Evolutionary conservation across 495 filamentous ascomycete species (phyloP), one percentile per base, ranked within the genome.

Genomic region (Aspergillus egyptiacus): DNA sequence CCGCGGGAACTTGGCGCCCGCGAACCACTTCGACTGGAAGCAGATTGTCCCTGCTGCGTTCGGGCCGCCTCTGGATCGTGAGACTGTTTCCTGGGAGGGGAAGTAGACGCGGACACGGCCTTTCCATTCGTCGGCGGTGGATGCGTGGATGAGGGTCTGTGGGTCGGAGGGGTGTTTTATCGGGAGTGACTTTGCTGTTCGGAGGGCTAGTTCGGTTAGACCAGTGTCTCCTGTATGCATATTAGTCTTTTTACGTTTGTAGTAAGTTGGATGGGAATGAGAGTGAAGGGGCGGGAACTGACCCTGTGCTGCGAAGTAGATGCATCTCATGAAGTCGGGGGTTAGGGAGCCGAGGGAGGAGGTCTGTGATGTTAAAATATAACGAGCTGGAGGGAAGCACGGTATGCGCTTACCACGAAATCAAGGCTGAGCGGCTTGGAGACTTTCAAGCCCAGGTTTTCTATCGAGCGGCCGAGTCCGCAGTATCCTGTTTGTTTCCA

Each of bases 261-360:
- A 11, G 22, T 17, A 20, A 19, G 9, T 23, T 17, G 46, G 17
- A 23, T 31, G 11, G 13, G 36, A 22, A 11, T 46, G 4, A 28
- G 24, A 22, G 28, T 43, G 15, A 49, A 27, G 6, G 4, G 2
- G 18, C 2, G 49, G 27, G 48, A 17, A 5, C n/a, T 40, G 68
- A 81, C 89, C 90, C 69, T 84, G 80, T 14, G 80, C 82, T 2
- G 90, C 87, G 36, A 81, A 69, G 59, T 95, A 93, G 5, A 98
- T 69, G 0, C 75, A 76, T 36, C 75, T 71, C 13, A 96, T 59
- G 41, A 93, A 82, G 6, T 80, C 73, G 15, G 75, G 66, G 15
- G 82, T 87, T 5, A 95, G 58, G 0, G 80, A 78, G 8, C 93
- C 93, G 5, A 97, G 58, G 0, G 93, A 96, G 0, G 91, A 85